These are phyloP conservation scores for Vigna reflexopilosa DNA, from an alignment of 306 rosid genomes.

Conservation along the genomic window DNA sequence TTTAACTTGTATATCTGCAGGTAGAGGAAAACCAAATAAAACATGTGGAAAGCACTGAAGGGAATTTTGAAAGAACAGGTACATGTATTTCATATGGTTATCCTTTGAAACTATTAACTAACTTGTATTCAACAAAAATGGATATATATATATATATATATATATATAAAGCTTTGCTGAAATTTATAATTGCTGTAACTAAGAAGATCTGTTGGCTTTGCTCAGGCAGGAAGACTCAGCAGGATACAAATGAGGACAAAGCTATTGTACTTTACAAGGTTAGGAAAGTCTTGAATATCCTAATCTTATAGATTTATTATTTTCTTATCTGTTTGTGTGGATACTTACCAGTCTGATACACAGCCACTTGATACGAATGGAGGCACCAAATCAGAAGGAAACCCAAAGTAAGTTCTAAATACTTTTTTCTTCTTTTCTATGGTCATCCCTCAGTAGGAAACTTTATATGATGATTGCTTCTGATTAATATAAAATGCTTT, in stretches of 20 bases:
- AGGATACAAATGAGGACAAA: conserved; percentile 69
- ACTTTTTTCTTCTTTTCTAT: conserved; percentile 9
- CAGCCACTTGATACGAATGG: conserved; percentile 69
- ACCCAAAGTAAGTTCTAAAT: conserved; percentile 70
- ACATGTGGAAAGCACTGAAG: conserved; percentile 65
- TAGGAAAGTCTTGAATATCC: conserved; percentile 45
- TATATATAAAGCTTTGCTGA: conserved; percentile 19
- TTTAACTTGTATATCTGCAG: conserved; percentile 57
- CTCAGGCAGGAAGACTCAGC: conserved; percentile 63
- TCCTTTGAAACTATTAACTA: conserved; percentile 36
- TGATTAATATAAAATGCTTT: conserved; percentile 6
- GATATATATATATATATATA: not conserved
- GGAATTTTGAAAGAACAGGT: conserved; percentile 46
- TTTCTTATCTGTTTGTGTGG: conserved; percentile 48
- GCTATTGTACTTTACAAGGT: conserved; percentile 87
- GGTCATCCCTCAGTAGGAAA: conserved; percentile 15
- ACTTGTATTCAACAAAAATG: conserved; percentile 5
- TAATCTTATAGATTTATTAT: conserved; percentile 25
- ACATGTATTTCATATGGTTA: conserved; percentile 28
- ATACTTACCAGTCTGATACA: conserved; percentile 62
- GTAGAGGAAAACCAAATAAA: conserved; percentile 71
- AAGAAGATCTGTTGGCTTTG: conserved; percentile 39
- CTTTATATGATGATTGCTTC: not conserved
- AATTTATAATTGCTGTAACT: conserved; percentile 38
- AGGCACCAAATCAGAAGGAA: conserved; percentile 59